A percentile compares a stretch with the other conserved stretches of the same genome.
These are phyloP conservation scores for Apophysomyces elegans DNA, from an alignment of 371 early-diverging fungal species.

Conservation along the genomic window DNA sequence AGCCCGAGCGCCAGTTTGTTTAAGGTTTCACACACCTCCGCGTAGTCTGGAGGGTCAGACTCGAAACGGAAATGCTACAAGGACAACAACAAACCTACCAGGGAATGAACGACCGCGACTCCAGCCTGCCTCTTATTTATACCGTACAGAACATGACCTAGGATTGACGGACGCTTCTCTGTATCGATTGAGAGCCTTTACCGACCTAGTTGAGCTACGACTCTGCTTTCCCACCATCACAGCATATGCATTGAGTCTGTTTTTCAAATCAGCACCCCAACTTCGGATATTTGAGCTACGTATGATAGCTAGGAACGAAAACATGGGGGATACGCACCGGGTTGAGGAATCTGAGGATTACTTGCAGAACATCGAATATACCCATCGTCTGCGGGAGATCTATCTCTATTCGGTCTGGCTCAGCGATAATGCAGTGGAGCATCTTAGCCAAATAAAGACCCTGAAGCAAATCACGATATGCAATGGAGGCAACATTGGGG, in stretches of 20 bases:
- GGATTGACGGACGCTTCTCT: conserved; percentile 14
- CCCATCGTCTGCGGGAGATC: conserved; percentile 10
- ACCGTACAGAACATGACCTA: conserved; percentile 24
- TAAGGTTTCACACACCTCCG: neutral
- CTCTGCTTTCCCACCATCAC: conserved; percentile 24
- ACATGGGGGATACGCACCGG: neutral
- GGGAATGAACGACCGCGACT: neutral
- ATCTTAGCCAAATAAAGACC: neutral
- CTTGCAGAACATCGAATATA: conserved; percentile 6
- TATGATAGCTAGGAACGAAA: neutral
- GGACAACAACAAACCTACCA: neutral
- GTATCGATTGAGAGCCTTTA: conserved; percentile 7
- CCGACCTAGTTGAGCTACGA: conserved; percentile 22
- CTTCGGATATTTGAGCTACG: conserved; percentile 26
- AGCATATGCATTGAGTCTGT: conserved; percentile 7
- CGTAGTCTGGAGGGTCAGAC: neutral
- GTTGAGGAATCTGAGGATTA: conserved; percentile 10
- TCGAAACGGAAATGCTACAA: neutral
- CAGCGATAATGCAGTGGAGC: conserved; percentile 8
- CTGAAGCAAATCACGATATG: conserved; percentile 15
- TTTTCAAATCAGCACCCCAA: conserved; percentile 11
- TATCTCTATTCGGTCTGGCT: conserved; percentile 19
- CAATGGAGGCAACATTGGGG: conserved; percentile 17
- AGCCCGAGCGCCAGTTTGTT: neutral
- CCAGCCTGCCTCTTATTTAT: neutral